These are phyloP conservation scores for Elongisporangium undulatum DNA, from an alignment of 352 stramenopile genomes.

Conservation along the genomic window DNA sequence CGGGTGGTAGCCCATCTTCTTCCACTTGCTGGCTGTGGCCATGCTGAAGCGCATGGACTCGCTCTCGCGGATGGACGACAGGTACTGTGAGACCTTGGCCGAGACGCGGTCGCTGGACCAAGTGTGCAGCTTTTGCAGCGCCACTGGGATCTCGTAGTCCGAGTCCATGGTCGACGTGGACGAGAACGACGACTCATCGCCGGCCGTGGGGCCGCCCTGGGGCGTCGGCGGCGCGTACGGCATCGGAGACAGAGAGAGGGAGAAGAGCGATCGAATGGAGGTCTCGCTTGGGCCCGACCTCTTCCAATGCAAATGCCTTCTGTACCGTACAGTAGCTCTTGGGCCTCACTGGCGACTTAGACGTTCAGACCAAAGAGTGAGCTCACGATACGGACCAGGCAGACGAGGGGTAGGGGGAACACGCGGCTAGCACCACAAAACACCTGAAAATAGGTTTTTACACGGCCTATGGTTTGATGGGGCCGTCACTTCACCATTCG, in stretches of 20 bases:
- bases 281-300: constrained; percentile 4
- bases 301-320: constrained; percentile 10
- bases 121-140: constrained; percentile 52
- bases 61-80: constrained; percentile 66
- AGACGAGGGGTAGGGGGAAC: background rate
- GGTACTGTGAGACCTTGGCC: constrained; percentile 46
- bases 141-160: constrained; percentile 77
- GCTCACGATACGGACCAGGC: background rate
- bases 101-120: constrained; percentile 71
- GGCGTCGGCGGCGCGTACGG: constrained; percentile 9
- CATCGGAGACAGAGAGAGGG: constrained; percentile 6
- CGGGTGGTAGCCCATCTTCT: constrained; percentile 79
- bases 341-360: background rate
- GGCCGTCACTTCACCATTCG: background rate
- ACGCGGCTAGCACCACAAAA: background rate
- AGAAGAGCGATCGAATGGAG: background rate
- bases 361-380: background rate
- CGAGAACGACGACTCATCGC: constrained; percentile 68
- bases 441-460: background rate
- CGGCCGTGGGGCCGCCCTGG: constrained; percentile 19
- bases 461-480: background rate
- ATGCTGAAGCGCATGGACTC: constrained; percentile 80
- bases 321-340: background rate
- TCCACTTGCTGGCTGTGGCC: constrained; percentile 76
- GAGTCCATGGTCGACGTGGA: constrained; percentile 84